These are phyloP conservation scores for Schizothecium vesticola DNA, from an alignment of 495 filamentous ascomycete genomes.

Conservation along the genomic window DNA sequence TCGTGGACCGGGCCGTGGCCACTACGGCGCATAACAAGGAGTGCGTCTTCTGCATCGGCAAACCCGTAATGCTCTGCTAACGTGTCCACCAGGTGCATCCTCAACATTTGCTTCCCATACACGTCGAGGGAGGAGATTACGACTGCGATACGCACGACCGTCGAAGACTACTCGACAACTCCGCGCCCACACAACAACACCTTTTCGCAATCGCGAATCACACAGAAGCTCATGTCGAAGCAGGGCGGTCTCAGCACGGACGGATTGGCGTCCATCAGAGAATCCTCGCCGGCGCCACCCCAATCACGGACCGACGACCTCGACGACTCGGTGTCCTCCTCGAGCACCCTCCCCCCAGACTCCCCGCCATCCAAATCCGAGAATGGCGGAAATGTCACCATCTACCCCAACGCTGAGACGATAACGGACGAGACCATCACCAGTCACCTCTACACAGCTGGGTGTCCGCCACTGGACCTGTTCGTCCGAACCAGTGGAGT, in stretches of 20 bases:
- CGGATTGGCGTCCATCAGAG: constrained; percentile 42
- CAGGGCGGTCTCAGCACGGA: constrained; percentile 42
- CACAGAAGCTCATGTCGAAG: constrained; percentile 68
- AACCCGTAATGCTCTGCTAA: constrained; percentile 10
- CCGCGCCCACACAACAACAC: constrained; percentile 55
- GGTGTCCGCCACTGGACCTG: constrained; percentile 80
- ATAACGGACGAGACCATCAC: constrained; percentile 77
- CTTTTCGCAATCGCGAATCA: constrained; percentile 83
- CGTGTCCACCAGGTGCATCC: constrained; percentile 52
- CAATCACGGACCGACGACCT: constrained; percentile 31
- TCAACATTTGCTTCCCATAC: constrained; percentile 97
- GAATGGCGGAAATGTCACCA: constrained; percentile 19
- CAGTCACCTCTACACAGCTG: constrained; percentile 76
- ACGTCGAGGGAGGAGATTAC: constrained; percentile 96
- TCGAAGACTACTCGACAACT: constrained; percentile 72
- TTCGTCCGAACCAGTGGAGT: constrained; percentile 89
- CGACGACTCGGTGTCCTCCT: constrained; percentile 54
- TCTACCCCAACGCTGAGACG: constrained; percentile 63
- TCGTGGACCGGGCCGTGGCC: constrained; percentile 73
- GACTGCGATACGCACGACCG: constrained; percentile 79
- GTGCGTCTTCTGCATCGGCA: constrained; percentile 14
- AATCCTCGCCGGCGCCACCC: constrained; percentile 34
- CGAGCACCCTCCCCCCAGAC: constrained; percentile 41
- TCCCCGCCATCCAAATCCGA: constrained; percentile 45
- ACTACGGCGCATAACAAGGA: constrained; percentile 79